A percentile compares a stretch with the other conserved stretches of the same genome.
phyloP scores from a whole-genome alignment of 345 rosid species.

The Eucalyptus polyanthemos region DNA sequence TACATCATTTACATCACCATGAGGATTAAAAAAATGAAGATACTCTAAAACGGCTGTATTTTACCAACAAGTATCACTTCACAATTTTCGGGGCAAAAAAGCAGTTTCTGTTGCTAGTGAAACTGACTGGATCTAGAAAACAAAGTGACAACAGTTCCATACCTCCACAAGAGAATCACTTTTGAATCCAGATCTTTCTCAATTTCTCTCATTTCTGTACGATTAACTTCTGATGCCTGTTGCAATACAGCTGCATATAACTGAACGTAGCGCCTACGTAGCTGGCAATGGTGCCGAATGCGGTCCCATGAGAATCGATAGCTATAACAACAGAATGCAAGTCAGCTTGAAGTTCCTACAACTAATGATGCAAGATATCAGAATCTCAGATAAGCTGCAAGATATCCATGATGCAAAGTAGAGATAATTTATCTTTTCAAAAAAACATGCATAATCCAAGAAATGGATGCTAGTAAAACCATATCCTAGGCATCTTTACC shows the following conservation, averaged over 20 bases:
- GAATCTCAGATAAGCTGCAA: background rate
- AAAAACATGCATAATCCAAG: background rate
- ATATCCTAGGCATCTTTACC: constrained; percentile 25
- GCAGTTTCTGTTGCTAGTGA: background rate
- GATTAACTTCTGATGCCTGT: constrained; percentile 35
- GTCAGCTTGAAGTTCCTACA: background rate
- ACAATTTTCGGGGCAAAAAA: background rate
- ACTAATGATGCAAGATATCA: background rate
- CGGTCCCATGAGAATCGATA: constrained; percentile 88
- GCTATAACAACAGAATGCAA: constrained; percentile 25
- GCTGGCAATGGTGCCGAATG: constrained; percentile 65
- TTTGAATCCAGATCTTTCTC: constrained; percentile 90
- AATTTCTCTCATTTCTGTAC: constrained; percentile 67
- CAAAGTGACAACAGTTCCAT: background rate
- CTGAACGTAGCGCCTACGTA: constrained; percentile 78
- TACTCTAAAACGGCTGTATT: background rate
- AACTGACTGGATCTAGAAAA: background rate
- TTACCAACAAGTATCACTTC: background rate
- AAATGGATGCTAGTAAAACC: background rate
- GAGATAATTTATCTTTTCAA: background rate
- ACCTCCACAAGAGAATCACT: constrained; percentile 98
- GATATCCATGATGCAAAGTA: background rate
- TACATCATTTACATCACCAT: background rate
- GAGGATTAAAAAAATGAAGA: background rate
- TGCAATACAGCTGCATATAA: constrained; percentile 75